Conservation (phyloP, 331 rosid species). For the Pyrus hybrid region DNA sequence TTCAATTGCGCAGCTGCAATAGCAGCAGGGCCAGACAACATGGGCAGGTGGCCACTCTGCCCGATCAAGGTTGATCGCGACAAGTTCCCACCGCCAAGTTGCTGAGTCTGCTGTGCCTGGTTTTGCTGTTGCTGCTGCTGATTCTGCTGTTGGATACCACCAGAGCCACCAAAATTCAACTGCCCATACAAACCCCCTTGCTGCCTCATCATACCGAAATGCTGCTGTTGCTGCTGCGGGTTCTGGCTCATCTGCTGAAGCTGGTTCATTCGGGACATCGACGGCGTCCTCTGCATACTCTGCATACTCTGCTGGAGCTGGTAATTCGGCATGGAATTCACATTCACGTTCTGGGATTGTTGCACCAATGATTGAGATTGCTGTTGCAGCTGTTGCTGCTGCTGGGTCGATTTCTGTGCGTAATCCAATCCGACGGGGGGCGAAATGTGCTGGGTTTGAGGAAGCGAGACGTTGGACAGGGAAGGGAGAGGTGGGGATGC, state of each 20-base stretch:
- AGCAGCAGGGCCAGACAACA: slow-evolving; percentile 54
- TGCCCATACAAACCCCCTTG: slow-evolving; percentile 54
- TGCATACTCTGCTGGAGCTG: slow-evolving; percentile 50
- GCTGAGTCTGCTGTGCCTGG: slow-evolving; percentile 45
- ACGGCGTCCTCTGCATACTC: slow-evolving; percentile 58
- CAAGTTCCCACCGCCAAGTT: slow-evolving; percentile 49
- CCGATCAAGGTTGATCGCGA: slow-evolving; percentile 62
- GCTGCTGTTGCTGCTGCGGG: slow-evolving; percentile 62
- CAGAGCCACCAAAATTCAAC: slow-evolving; percentile 67
- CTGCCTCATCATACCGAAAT: slow-evolving; percentile 55
- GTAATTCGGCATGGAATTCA: slow-evolving; percentile 41
- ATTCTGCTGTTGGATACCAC: slow-evolving; percentile 40
- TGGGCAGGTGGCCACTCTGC: slow-evolving; percentile 72
- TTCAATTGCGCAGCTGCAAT: slow-evolving; percentile 32
- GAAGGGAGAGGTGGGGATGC: slow-evolving; percentile 47
- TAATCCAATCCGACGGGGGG: slow-evolving; percentile 38
- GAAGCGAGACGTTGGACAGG: slow-evolving; percentile 33
- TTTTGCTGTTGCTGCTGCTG: slow-evolving; percentile 39
- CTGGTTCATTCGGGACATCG: slow-evolving; percentile 61
- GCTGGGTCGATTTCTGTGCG: slow-evolving; percentile 24
- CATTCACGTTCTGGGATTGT: slow-evolving; percentile 32
- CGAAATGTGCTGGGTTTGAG: slow-evolving; percentile 35
- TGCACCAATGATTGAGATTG: slow-evolving; percentile 26
- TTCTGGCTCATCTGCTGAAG: slow-evolving; percentile 36
- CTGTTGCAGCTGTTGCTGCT: slow-evolving; percentile 29